Evolutionary conservation across 768 basidiomycete genomes (phyloP), one percentile per base, ranked within the genome.

Genomic region (Russula sp.): DNA sequence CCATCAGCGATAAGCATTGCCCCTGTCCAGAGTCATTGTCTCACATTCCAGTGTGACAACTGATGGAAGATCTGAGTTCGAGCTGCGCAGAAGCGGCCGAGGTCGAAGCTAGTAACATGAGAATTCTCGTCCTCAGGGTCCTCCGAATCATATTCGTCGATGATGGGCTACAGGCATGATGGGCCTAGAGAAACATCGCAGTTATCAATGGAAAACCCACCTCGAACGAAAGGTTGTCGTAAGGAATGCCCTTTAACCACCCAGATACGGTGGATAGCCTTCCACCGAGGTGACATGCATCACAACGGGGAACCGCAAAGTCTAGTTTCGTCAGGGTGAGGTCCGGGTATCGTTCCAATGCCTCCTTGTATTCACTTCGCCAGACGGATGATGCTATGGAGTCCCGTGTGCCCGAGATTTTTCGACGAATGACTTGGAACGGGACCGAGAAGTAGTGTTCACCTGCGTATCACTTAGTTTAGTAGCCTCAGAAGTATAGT

Each of bases 301-400:
- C 89, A 70, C 94, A 97, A 18, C 76, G 75, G 2, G 85, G 83
- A 22, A 83, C 73, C 14, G 84, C 74, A 68, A 84, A 84, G 16
- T 82, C 77, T 58, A 93, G 72, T 31, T 69, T 69, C 31, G 76
- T 67, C 44, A 89, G 70, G 18, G 80, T 75, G 58, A 93, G 83
- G 1, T 80, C 75, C 0, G 94, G 93, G 72, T 85, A 87, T 54
- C 67, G 82, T 69, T 88, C 82, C 14, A 97, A 72, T 2, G 78
- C 70, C 47, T 77, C 79, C 68, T 82, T 90, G 76, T 89, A 91
- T 11, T 81, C 78, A 2, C 85, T 79, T 61, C 79, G 77, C 94
- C 94, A 97, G 11, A 91, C 82, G 0, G 90, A 91, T n/a, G 91
- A 93, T 8, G 87, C 78, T 6, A 94, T 74, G 1, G 89, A 88